Base-by-base conservation (phyloP, 495 filamentous ascomycete genomes). In the Parathielavia appendiculata region DNA sequence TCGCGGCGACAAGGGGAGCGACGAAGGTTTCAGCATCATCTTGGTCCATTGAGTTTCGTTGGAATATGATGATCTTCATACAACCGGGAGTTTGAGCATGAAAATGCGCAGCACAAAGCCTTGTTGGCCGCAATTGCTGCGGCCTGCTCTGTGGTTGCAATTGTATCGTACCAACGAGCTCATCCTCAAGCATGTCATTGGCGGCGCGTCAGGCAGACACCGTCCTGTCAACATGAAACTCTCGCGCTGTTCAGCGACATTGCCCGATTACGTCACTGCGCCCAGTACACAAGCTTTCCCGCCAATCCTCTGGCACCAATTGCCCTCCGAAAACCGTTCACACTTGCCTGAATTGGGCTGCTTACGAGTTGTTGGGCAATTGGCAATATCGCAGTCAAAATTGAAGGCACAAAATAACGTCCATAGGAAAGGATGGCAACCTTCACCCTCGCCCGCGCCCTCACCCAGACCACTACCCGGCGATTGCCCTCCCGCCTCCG, bases 391-490 rank as follows among this genome's bases (percentile, higher is more conserved):
- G 17, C 47, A 19, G 20, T 20, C 22, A 46, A 46, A 14, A 10
- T 5, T 9, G 12, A 23, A 23, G 22, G 12, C 7, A 12, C 19
- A 26, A 30, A 26, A 47, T 11, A 51, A 36, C 8, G 1, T 5
- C 17, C 34, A 19, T n/a, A 39, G 8, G 26, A 22, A 40, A n/a
- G 3, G 6, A 45, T 46, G 40, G 40, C 52, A 12, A 40, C 53
- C n/a, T 30, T 9, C 43, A 47, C 54, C 48, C 32, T 57, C 54
- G 20, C 30, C 20, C 54, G 50, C 19, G 41, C 59, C 39, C 43
- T 57, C 20, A 56, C 57, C 35, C 47, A 43, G 11, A 51, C 44
- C 45, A 6, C 20, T 54, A 35, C 60, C 57, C 59, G 57, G 59
- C n/a, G 34, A 56, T 1, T 58, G 59, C 20, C 19, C 16, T 16